These are phyloP conservation scores for Aspergillus sp. DNA, from an alignment of 2,329 filamentous ascomycete species.

Conservation along the genomic window DNA sequence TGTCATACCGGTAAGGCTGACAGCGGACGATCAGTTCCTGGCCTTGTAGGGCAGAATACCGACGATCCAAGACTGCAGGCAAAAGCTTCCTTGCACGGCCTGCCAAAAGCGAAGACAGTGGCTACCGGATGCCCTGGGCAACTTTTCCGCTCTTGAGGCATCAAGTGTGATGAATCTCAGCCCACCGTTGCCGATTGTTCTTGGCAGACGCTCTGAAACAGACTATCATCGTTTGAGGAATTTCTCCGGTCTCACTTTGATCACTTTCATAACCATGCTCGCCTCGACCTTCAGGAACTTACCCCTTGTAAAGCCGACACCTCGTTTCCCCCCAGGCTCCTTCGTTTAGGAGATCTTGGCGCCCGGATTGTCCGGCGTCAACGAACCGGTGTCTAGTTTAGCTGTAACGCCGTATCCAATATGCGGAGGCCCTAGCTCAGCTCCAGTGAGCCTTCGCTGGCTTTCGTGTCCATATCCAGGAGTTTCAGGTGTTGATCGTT, in stretches of 20 bases:
- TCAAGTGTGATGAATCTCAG: conserved; percentile 32
- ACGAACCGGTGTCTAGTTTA: neutral
- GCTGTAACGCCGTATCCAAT: neutral
- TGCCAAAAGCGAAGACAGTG: neutral
- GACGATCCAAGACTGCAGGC: neutral
- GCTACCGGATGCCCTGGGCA: neutral
- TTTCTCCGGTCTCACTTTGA: conserved; percentile 8
- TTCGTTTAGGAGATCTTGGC: conserved; percentile 1
- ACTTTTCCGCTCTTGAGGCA: neutral
- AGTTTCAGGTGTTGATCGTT: conserved; percentile 3
- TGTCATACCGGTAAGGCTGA: neutral
- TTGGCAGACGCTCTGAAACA: conserved; percentile 16
- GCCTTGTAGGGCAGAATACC: neutral
- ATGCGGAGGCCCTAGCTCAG: neutral
- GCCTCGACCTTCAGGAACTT: neutral
- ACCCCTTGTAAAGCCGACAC: neutral
- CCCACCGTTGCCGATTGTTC: neutral
- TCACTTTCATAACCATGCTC: neutral
- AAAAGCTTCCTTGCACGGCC: neutral
- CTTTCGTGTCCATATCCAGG: neutral
- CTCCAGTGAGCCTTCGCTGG: neutral
- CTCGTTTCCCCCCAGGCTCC: neutral
- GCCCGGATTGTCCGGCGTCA: neutral
- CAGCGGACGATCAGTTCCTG: neutral
- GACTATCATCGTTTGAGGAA: conserved; percentile 14